Evolutionary conservation across 1,284 basidiomycete genomes (phyloP).

Genomic region (Ustilago esculenta): DNA sequence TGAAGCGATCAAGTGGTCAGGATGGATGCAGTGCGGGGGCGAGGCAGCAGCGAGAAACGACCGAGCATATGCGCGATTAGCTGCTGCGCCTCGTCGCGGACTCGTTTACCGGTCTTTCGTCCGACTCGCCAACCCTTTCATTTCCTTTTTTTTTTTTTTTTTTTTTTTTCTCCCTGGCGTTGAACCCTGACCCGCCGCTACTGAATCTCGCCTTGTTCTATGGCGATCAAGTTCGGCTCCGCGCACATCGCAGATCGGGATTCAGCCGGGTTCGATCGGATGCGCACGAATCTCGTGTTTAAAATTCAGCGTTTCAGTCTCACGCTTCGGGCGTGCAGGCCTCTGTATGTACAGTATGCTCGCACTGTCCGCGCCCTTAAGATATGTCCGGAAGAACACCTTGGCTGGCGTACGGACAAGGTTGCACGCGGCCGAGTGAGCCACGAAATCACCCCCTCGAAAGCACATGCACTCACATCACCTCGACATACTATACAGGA

Average conservation of each 20-base stretch:
- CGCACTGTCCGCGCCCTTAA: neutral
- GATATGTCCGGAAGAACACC: conserved; percentile 7
- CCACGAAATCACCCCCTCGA: too few relatives aligned
- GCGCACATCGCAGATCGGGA: conserved; percentile 13
- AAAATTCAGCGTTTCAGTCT: neutral
- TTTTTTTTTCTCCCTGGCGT: neutral
- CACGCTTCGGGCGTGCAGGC: too few relatives aligned
- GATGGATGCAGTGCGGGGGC: conserved; percentile 37
- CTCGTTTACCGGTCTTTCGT: too few relatives aligned
- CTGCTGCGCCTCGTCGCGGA: too few relatives aligned
- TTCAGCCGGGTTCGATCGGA: neutral
- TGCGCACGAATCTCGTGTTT: neutral
- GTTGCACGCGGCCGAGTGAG: conserved; percentile 7
- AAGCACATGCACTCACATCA: too few relatives aligned
- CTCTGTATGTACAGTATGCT: too few relatives aligned
- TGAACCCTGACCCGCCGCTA: too few relatives aligned
- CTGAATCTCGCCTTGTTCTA: too few relatives aligned
- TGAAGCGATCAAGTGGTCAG: neutral
- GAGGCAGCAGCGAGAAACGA: conserved; percentile 30
- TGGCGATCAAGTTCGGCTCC: conserved; percentile 3
- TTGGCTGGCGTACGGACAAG: neutral
- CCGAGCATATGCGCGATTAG: conserved; percentile 21
- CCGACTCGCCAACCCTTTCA: too few relatives aligned
- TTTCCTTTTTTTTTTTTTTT: neutral
- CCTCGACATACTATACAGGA: too few relatives aligned